phyloP scores from a whole-genome alignment of 805 yeast genomes.

The Ascoidea asiatica region DNA sequence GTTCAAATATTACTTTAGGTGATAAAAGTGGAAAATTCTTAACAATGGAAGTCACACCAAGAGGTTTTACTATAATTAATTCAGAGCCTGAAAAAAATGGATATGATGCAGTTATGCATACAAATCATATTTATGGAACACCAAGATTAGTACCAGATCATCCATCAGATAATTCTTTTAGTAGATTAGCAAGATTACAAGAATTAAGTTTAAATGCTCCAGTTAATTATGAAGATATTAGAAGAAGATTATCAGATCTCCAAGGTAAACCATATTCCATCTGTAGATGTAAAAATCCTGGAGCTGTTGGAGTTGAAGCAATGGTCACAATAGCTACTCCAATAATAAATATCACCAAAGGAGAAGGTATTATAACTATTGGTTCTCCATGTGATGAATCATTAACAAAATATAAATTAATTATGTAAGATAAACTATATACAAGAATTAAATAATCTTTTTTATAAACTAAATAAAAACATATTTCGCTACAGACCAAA shows the following conservation, averaged over 20 bases:
- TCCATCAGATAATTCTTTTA: conserved; percentile 11
- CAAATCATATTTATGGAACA: conserved; percentile 16
- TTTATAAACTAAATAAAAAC: too few species aligned
- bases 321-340: too few species aligned
- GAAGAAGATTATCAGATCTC: conserved; percentile 13
- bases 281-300: conserved; percentile 10
- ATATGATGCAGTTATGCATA: conserved; percentile 14
- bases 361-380: too few species aligned
- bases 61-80: conserved; percentile 8
- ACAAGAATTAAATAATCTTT: too few species aligned
- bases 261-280: conserved; percentile 12
- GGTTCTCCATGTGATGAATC: too few species aligned
- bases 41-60: conserved; percentile 14
- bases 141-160: too few species aligned
- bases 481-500: too few species aligned
- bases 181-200: conserved; percentile 10
- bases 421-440: too few species aligned
- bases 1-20: too few species aligned
- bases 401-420: too few species aligned
- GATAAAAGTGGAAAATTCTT: conserved; percentile 12
- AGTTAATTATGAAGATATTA: conserved; percentile 11
- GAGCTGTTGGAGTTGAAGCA: conserved; percentile 11
- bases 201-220: conserved; percentile 9
- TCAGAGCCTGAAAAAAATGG: conserved; percentile 8
- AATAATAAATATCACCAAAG: too few species aligned